Evolutionary conservation across 208 protist species (phyloP), one percentile per base, ranked within the genome.

Genomic region (Crithidia expoeki): DNA sequence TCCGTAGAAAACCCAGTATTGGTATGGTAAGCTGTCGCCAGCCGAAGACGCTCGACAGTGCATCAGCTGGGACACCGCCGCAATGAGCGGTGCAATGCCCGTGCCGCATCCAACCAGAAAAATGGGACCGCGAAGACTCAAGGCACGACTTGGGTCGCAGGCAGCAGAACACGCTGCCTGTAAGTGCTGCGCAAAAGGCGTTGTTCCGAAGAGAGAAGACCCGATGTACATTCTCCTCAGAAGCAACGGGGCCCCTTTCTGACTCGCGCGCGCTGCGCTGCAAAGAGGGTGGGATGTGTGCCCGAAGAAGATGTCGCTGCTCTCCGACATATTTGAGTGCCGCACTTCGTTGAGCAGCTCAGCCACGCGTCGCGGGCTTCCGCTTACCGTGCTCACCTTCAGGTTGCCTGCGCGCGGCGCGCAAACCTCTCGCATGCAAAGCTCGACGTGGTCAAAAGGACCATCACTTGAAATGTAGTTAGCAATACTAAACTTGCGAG

Each of bases 1-100:
- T 19, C 91, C 91, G 65, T 96, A 94, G 30, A 92, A 73, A 5
- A 92, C 79, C 81, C 80, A 90, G 46, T 81, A 90, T n/a, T 77
- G 72, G 33, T 81, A 83, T 0, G 72, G 73, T 9, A 55, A 16
- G 4, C 4, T n/a, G 10, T 46, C 36, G 32, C 56, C 40, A 1
- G 57, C 16, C n/a, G 25, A 56, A 32, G 46, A 44, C 21, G 14
- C 28, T 23, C 77, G 81, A 14, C 63, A 63, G 33, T 68, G 52
- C 53, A 78, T 14, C 28, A 94, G 77, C 56, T 86, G 77, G n/a
- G 79, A 44, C 52, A 96, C 80, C 32, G 79, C 88, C 44, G 81
- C 82, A 38, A 94, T 83, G 44, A 94, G 70, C 27, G 92, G 92
- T 14, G 83, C 86, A 58, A 96, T 90, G 4, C 92, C 92, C 28